A percentile compares a stretch with the other conserved stretches of the same genome.
Evolutionary conservation across 1,284 basidiomycete species (phyloP).

Genomic region (Tetrapyrgos nigripes): DNA sequence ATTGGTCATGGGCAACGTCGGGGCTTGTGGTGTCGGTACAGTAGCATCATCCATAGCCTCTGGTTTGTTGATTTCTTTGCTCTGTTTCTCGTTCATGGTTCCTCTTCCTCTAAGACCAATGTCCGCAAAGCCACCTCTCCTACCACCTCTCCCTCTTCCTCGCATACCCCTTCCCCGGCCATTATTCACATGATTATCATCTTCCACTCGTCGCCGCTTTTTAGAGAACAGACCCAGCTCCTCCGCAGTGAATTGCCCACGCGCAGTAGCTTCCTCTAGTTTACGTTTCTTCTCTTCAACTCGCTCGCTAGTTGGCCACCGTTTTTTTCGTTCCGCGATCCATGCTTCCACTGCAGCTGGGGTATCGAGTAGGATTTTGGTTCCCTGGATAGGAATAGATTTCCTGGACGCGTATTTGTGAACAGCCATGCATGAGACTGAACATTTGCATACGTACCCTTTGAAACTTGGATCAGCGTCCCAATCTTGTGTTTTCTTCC

Average conservation of each 20-base stretch:
- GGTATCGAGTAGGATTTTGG: slow-evolving; percentile 76
- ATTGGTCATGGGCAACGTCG: not conserved
- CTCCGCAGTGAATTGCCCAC: slow-evolving; percentile 73
- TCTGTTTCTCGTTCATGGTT: not conserved
- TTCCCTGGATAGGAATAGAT: slow-evolving; percentile 81
- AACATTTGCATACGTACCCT: slow-evolving; percentile 49
- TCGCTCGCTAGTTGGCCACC: slow-evolving; percentile 77
- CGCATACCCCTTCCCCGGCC: slow-evolving; percentile 33
- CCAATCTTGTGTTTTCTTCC: slow-evolving; percentile 66
- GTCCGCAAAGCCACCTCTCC: slow-evolving; percentile 26
- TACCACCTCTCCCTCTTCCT: slow-evolving; percentile 38
- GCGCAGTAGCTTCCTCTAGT: slow-evolving; percentile 74
- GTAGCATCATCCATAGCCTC: not conserved
- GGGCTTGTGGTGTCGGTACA: not conserved
- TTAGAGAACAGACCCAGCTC: slow-evolving; percentile 46
- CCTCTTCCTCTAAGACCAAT: slow-evolving; percentile 5
- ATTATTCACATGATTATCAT: slow-evolving; percentile 15
- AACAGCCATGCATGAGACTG: not conserved
- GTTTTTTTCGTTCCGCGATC: slow-evolving; percentile 86
- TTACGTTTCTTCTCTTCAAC: slow-evolving; percentile 82
- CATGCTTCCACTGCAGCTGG: slow-evolving; percentile 85
- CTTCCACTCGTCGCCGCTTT: slow-evolving; percentile 42
- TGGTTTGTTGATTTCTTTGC: not conserved
- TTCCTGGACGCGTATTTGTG: slow-evolving; percentile 52
- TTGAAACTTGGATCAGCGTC: slow-evolving; percentile 80